Evolutionary conservation across 805 yeast genomes (phyloP).

Genomic region (Sugiyamaella chiloensis): DNA sequence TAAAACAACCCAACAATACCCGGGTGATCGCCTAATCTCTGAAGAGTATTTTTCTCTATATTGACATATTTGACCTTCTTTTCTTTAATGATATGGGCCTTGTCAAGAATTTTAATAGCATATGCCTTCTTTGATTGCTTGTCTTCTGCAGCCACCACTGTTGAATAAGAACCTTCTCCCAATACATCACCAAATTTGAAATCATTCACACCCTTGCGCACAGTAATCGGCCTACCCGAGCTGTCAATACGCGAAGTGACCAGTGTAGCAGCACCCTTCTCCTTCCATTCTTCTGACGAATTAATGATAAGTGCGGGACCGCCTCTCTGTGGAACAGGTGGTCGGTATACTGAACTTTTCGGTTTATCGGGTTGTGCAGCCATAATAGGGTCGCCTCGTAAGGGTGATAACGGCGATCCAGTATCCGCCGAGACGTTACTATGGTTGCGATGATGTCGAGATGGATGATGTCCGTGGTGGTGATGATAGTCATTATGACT

Average conservation of each 20-base stretch:
- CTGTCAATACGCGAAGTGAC: conserved; percentile 44
- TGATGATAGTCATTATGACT: too few relatives aligned
- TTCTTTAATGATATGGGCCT: conserved; percentile 89
- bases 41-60: conserved; percentile 87
- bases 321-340: neutral
- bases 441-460: conserved; percentile 1
- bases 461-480: conserved; percentile 10
- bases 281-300: conserved; percentile 48
- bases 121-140: conserved; percentile 67
- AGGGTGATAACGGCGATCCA: neutral
- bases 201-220: conserved; percentile 64
- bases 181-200: conserved; percentile 83
- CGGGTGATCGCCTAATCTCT: conserved; percentile 86
- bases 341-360: too few relatives aligned
- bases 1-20: conserved; percentile 89
- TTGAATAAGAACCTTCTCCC: conserved; percentile 96
- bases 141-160: conserved; percentile 85
- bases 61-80: conserved; percentile 93
- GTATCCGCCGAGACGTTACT: neutral
- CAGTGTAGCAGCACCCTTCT: conserved; percentile 57
- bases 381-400: neutral
- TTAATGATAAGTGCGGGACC: conserved; percentile 1
- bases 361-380: too few relatives aligned
- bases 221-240: conserved; percentile 51
- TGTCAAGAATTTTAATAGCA: conserved; percentile 89